A percentile compares a stretch with the other conserved stretches of the same genome.
These are phyloP conservation scores for Actinomortierella ambigua DNA, from an alignment of 371 early-diverging fungal species.

Conservation along the genomic window DNA sequence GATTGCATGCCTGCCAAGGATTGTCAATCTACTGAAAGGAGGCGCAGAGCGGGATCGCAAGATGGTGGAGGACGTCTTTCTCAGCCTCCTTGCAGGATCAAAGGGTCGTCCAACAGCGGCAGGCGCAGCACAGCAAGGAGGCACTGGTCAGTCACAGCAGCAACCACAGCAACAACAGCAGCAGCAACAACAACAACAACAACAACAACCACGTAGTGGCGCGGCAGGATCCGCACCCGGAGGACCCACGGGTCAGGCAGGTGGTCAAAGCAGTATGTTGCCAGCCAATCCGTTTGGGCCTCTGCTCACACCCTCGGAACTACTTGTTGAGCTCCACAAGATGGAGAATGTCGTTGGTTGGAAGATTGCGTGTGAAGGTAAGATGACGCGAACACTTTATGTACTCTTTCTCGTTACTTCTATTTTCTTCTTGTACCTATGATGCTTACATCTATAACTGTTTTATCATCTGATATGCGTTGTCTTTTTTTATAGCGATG, in stretches of 20 bases:
- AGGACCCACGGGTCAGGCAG: conserved; percentile 8
- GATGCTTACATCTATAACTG: no score
- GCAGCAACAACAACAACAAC: conserved; percentile 4
- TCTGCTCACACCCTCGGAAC: conserved; percentile 56
- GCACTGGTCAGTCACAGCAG: not conserved
- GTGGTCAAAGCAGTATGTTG: no score
- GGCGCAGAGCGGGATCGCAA: conserved; percentile 61
- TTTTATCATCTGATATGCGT: not conserved
- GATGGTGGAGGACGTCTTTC: conserved; percentile 65
- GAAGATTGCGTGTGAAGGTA: conserved; percentile 60
- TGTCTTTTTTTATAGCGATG: conserved; percentile 55
- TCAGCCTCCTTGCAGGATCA: conserved; percentile 51
- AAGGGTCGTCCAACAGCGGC: conserved; percentile 36
- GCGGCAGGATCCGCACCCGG: conserved; percentile 6
- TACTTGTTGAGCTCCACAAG: conserved; percentile 61
- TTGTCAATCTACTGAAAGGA: conserved; percentile 69
- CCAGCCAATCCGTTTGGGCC: conserved; percentile 36
- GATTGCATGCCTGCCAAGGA: conserved; percentile 57
- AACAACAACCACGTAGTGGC: not conserved
- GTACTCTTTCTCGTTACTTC: not conserved
- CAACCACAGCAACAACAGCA: not conserved
- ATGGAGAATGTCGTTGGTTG: conserved; percentile 63
- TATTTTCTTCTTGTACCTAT: not conserved
- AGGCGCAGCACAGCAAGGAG: not conserved
- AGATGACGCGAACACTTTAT: not conserved